Conservation (phyloP, 768 basidiomycete genomes). For the Termitomyces sp. region DNA sequence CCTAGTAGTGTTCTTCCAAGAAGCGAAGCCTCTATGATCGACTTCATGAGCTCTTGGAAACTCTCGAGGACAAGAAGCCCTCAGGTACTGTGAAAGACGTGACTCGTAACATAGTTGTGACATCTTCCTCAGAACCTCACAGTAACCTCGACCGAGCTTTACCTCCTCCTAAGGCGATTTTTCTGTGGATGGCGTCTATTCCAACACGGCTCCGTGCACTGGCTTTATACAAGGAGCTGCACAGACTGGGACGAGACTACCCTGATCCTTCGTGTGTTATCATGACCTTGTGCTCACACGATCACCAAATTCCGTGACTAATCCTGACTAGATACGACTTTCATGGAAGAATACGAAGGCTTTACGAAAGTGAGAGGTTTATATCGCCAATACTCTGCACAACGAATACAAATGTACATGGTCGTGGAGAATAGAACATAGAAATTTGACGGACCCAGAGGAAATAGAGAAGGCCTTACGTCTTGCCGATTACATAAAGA, state of each 20-base stretch:
- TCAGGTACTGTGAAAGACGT: not conserved
- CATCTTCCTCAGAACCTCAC: constrained; percentile 7
- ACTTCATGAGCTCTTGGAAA: no score
- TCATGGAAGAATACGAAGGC: constrained; percentile 61
- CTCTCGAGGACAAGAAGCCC: no score
- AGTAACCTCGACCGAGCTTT: constrained; percentile 6
- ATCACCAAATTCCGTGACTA: constrained; percentile 5
- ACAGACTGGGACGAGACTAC: constrained; percentile 77
- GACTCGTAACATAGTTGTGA: not conserved
- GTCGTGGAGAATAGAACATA: constrained; percentile 51
- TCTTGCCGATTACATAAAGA: constrained; percentile 82
- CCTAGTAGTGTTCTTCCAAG: not conserved
- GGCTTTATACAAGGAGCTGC: constrained; percentile 79
- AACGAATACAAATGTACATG: constrained; percentile 5
- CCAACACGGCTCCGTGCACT: constrained; percentile 61
- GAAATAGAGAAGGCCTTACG: constrained; percentile 77
- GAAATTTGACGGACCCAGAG: constrained; percentile 55
- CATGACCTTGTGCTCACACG: constrained; percentile 14
- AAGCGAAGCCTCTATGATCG: not conserved
- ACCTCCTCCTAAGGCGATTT: not conserved
- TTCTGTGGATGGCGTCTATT: constrained; percentile 41
- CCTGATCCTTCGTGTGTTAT: constrained; percentile 72
- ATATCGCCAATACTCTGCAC: not conserved
- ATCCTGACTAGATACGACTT: constrained; percentile 59
- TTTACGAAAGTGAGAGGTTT: constrained; percentile 66